Percentiles rank a stretch among this genome's conserved stretches.
phyloP scores from a whole-genome alignment of 768 basidiomycete genomes.

The Lactarius pseudohatsudake region DNA sequence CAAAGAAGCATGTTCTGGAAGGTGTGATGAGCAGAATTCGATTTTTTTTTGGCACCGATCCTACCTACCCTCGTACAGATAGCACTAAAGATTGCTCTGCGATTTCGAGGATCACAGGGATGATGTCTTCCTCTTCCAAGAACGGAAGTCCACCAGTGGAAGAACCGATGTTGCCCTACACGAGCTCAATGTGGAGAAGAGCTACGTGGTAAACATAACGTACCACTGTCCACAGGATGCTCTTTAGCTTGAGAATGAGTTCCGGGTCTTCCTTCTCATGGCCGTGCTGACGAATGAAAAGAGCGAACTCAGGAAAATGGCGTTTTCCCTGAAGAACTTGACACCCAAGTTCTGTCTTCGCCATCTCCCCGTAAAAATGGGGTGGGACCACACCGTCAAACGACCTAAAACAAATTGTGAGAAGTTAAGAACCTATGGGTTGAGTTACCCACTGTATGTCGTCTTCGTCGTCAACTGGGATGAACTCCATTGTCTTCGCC shows the following conservation, averaged over 20 bases:
- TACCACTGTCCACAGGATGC: constrained; percentile 95
- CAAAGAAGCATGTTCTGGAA: constrained; percentile 92
- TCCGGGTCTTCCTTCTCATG: constrained; percentile 81
- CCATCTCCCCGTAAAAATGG: constrained; percentile 98
- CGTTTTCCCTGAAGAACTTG: constrained; percentile 87
- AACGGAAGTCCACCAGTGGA: constrained; percentile 90
- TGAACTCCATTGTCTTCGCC: constrained; percentile 66
- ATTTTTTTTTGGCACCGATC: constrained; percentile 31
- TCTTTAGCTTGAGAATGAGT: constrained; percentile 87
- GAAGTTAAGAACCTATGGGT: background rate
- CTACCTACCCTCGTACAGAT: constrained; percentile 94
- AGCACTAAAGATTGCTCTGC: constrained; percentile 87
- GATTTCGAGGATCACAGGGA: constrained; percentile 86
- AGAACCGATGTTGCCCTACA: constrained; percentile 90
- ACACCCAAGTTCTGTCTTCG: constrained; percentile 94
- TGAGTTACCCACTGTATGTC: constrained; percentile 49
- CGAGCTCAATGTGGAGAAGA: constrained; percentile 11
- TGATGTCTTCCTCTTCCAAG: constrained; percentile 92
- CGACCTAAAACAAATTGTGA: constrained; percentile 41
- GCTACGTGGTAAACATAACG: background rate
- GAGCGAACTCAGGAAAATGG: constrained; percentile 87
- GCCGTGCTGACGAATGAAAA: constrained; percentile 85
- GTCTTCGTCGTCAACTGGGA: constrained; percentile 57
- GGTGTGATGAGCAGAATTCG: background rate
- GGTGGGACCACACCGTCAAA: constrained; percentile 88